These are phyloP conservation scores for Globisporangium paroecandrum DNA, from an alignment of 352 stramenopile species.

Conservation along the genomic window DNA sequence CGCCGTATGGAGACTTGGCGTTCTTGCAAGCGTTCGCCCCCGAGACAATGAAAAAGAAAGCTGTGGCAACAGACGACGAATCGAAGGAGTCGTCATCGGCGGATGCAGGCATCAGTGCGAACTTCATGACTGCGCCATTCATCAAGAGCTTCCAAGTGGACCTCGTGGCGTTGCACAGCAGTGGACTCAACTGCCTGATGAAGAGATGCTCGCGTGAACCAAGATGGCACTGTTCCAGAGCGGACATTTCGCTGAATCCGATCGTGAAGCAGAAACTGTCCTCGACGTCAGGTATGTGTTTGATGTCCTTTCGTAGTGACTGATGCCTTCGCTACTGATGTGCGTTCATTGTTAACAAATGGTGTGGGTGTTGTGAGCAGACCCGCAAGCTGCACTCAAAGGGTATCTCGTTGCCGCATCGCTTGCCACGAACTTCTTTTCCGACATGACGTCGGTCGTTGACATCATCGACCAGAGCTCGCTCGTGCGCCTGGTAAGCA, in stretches of 20 bases:
- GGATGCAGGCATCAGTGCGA: slow-evolving; percentile 8
- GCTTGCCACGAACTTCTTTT: slow-evolving; percentile 81
- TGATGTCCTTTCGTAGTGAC: neutral
- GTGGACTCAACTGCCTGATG: slow-evolving; percentile 47
- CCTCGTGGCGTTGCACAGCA: slow-evolving; percentile 52
- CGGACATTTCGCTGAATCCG: slow-evolving; percentile 69
- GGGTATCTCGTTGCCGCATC: slow-evolving; percentile 74
- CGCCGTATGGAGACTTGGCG: slow-evolving; percentile 75
- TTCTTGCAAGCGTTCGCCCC: slow-evolving; percentile 70
- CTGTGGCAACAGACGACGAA: slow-evolving; percentile 14
- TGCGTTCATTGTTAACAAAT: neutral
- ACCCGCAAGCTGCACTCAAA: slow-evolving; percentile 60
- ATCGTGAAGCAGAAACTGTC: slow-evolving; percentile 66
- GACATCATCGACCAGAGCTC: slow-evolving; percentile 84
- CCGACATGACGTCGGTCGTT: slow-evolving; percentile 59
- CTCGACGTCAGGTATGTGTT: slow-evolving; percentile 44
- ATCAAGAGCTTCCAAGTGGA: slow-evolving; percentile 57
- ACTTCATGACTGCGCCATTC: slow-evolving; percentile 43
- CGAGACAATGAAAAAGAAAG: slow-evolving; percentile 33
- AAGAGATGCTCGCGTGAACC: slow-evolving; percentile 65
- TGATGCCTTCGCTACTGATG: slow-evolving; percentile 5
- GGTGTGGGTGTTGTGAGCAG: slow-evolving; percentile 28
- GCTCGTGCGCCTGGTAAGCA: slow-evolving; percentile 66
- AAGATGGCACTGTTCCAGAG: slow-evolving; percentile 71
- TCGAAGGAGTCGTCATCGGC: slow-evolving; percentile 19